Base-by-base conservation (phyloP, 176 grass and related monocot genomes). In the Zea luxurians region DNA sequence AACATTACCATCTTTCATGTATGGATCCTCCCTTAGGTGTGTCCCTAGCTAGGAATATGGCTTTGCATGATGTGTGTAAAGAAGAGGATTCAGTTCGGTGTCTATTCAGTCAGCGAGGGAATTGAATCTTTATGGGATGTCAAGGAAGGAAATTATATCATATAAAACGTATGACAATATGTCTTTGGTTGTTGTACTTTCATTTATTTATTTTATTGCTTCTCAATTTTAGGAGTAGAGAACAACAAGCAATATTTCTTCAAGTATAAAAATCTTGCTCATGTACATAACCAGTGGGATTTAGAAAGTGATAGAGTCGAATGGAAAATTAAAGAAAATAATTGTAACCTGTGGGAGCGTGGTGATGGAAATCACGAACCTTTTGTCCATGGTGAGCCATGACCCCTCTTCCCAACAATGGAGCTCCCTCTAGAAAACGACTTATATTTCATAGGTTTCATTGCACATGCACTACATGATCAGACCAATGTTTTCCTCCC, bases 191-290 rank as follows among this genome's bases (percentile, higher is more conserved):
- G 8, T 44, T 57, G 40, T 12, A n/a, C 37, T 20, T 86, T 53
- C 7, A 41, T 85, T 40, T 74, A 42, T 77, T 68, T 63, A 67
- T 55, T 78, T 11, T 77, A 77, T 79, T 68, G 3, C 58, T 55
- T 48, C 71, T 71, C 20, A 8, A 74, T 75, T 82, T 67, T 69
- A 93, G 88, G 84, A 80, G 38, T 42, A 12, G 55, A 90, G 27
- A 87, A 68, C 49, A 61, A 44, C 78, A 97, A 91, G 66, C 70
- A 81, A 62, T 97, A 97, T 93, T 78, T 93, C 71, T 88, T 91
- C 7, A 97, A 97, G 70, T 97, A 97, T 75, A 91, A 89, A 78
- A 88, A 86, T 66, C 85, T 97, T 75, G 86, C 93, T 18, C 93
- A 97, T 81, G 86, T 89, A 64, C 85, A 93, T 90, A 97, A 97